Evolutionary conservation across 805 yeast species (phyloP).

Genomic region (Peterozyma xylosa): DNA sequence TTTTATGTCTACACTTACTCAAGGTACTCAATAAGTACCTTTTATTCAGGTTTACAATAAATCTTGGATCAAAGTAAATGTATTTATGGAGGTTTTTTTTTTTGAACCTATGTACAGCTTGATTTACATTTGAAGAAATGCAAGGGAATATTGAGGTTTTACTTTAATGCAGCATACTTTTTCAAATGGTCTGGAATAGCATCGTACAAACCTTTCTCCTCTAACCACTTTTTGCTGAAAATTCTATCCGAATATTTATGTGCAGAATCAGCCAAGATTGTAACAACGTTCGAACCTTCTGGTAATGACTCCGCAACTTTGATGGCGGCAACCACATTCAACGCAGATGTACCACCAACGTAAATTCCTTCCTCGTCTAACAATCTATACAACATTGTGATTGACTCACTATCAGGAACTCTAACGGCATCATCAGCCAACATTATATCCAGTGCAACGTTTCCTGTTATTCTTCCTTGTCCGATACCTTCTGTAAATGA

Average conservation of each 20-base stretch:
- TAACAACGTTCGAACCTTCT: conserved; percentile 74
- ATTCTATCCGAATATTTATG: conserved; percentile 81
- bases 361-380: conserved; percentile 87
- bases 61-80: too few relatives aligned
- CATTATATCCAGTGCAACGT: conserved; percentile 65
- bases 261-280: conserved; percentile 85
- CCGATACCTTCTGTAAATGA: conserved; percentile 96
- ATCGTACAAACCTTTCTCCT: conserved; percentile 56
- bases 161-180: conserved; percentile 53
- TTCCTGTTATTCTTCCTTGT: conserved; percentile 86
- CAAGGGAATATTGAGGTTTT: conserved; percentile 1
- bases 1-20: too few relatives aligned
- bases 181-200: conserved; percentile 64
- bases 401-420: conserved; percentile 74
- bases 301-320: conserved; percentile 72
- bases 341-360: conserved; percentile 85
- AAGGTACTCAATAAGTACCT: too few relatives aligned
- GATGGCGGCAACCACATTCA: conserved; percentile 85
- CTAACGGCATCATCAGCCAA: conserved; percentile 74
- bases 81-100: too few relatives aligned
- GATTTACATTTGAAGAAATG: too few relatives aligned
- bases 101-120: too few relatives aligned
- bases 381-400: conserved; percentile 75
- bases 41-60: too few relatives aligned
- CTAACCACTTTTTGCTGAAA: conserved; percentile 72